Conservation (phyloP, 768 basidiomycete species). For the Cystobasidium onofrii region DNA sequence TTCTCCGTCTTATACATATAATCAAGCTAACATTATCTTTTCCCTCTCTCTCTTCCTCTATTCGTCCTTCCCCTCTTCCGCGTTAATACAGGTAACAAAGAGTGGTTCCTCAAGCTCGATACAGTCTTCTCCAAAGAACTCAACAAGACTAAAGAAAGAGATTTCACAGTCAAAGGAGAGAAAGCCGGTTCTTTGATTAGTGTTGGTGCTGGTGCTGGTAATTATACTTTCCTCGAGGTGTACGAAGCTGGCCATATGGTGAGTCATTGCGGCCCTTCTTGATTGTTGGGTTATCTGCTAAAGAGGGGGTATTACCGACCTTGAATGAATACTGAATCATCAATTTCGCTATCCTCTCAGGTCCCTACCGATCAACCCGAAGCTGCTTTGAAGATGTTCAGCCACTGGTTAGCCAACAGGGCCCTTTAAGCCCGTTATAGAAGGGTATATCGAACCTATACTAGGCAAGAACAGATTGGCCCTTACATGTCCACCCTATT, state of each 20-base stretch:
- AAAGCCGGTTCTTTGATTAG: conserved; percentile 56
- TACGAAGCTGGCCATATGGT: conserved; percentile 66
- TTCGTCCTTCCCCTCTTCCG: not conserved
- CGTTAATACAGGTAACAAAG: conserved; percentile 21
- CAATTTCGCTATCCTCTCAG: conserved; percentile 52
- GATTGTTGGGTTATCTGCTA: not conserved
- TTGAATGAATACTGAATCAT: not conserved
- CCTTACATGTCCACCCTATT: too few species aligned
- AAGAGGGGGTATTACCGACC: too few species aligned
- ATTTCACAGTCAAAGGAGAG: conserved; percentile 52
- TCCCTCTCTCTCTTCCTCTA: too few species aligned
- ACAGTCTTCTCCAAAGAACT: conserved; percentile 55
- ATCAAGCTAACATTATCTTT: not conserved
- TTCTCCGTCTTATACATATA: not conserved
- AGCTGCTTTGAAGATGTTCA: conserved; percentile 60
- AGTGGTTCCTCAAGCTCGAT: conserved; percentile 25
- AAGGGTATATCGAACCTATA: too few species aligned
- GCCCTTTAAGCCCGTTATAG: conserved; percentile 1
- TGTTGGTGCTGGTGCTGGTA: conserved; percentile 32
- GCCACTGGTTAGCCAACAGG: conserved; percentile 20
- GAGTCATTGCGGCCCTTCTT: conserved; percentile 25
- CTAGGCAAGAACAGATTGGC: too few species aligned
- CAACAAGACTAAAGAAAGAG: conserved; percentile 51
- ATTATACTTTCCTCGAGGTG: conserved; percentile 65
- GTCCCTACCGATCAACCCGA: conserved; percentile 80